Percentiles rank a stretch among this genome's conserved stretches.
Conservation (phyloP, 257 asterid genomes). For the Salvia splendens region DNA sequence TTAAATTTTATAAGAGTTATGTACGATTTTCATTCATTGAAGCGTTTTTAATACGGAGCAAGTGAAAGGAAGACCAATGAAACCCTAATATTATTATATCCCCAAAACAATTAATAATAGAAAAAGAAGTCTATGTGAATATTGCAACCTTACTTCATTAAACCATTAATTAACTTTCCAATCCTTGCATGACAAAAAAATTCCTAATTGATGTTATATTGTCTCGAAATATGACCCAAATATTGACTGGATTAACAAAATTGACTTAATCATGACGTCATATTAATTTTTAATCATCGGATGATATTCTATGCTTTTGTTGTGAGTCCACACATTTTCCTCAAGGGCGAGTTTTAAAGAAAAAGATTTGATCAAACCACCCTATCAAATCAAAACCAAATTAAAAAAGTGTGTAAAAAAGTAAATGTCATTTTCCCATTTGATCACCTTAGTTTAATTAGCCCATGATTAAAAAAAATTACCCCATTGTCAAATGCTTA, state of each 20-base stretch:
- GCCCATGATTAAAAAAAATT: slow-evolving; percentile 23
- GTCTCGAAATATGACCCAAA: neutral
- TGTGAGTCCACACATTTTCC: neutral
- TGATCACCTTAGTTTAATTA: slow-evolving; percentile 19
- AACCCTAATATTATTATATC: too few species aligned
- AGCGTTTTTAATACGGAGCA: too few species aligned
- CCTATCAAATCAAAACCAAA: slow-evolving; percentile 31
- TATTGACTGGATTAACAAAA: neutral
- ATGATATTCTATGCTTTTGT: neutral
- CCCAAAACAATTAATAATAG: too few species aligned
- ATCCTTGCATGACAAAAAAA: too few species aligned
- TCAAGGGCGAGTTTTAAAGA: slow-evolving; percentile 19
- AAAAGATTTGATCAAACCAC: slow-evolving; percentile 31
- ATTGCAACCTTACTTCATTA: too few species aligned
- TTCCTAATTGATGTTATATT: neutral
- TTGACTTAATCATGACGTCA: neutral
- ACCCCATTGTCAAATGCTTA: slow-evolving; percentile 29
- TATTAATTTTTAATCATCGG: too few species aligned
- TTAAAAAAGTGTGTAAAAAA: slow-evolving; percentile 23
- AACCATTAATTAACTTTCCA: too few species aligned
- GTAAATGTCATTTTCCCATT: slow-evolving; percentile 25
- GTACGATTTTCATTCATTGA: too few species aligned
- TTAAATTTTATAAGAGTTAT: too few species aligned
- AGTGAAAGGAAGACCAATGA: too few species aligned
- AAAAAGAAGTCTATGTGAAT: too few species aligned